Evolutionary conservation across 2,329 filamentous ascomycete genomes (phyloP), one percentile per base, ranked within the genome.

Genomic region (Cladosporium velox): DNA sequence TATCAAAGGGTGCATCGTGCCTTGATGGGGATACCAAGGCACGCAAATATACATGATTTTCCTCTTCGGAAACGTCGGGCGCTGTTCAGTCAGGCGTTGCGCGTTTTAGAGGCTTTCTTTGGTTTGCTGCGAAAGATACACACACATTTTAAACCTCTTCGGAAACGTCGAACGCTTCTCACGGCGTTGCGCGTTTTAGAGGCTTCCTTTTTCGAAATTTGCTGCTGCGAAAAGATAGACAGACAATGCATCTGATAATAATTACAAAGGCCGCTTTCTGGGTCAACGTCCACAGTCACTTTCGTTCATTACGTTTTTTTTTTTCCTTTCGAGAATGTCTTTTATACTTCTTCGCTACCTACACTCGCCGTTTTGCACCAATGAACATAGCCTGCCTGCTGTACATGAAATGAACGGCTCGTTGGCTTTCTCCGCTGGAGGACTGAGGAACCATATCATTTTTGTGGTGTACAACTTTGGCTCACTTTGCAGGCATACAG

Each of bases 1-100:
- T 26, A 26, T 41, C 11, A 21, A 41, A 26, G 34, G 34, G 34
- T 58, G 47, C 60, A 63, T 63, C 59, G 60, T 55, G 47, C 60
- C 60, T 63, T 55, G 60, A 63, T 14, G 60, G 60, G 47, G 47
- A 41, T 63, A 52, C 60, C 60, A 34, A 63, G 60, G 24, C 52
- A 34, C 52, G 52, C 52, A 21, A 34, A 18, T 32, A 18, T n/a
- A 47, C n/a, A 47, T 12, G 41, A 47, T 47, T 47, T 21, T 47
- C 41, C 38, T 47, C 41, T 47, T 47, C 41, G 41, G 6, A 47
- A 47, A 47, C 41, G 41, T 47, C 41, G 41, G 12, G 12, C 41
- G 41, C 10, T 47, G 30, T 21, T 10, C n/a, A 32, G 30, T 12
- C 21, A 21, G 18, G 41, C 41, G 41, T 47, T 47, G 41, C 41